Evolutionary conservation across 352 stramenopile species (phyloP), one percentile per base, ranked within the genome.

Genomic region (Phytophthora hybrid): DNA sequence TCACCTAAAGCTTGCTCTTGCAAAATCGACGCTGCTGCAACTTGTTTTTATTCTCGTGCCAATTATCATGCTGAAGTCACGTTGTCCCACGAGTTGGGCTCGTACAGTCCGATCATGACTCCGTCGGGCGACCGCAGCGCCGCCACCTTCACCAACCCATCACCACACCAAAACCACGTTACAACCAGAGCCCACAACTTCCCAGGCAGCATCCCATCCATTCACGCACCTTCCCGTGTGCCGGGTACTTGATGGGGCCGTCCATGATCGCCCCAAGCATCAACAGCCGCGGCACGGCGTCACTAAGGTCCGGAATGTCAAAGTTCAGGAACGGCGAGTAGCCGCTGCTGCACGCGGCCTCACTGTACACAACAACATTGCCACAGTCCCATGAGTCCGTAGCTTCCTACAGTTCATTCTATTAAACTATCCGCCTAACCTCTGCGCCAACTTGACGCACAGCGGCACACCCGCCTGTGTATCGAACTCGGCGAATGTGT

Each of bases 291-390:
- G 91, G 90, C 65, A 98, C 84, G 11, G 90, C 91, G 31, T 95
- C 88, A 69, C 93, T 91, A 63, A 98, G 84, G 68, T 98, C 91
- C 44, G 84, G 75, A 47, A 97, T 95, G 71, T 97, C 91, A 59
- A 98, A 97, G 68, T 95, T 97, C n/a, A 98, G 75, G 64, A 98
- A 94, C 53, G 92, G 93, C 52, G 90, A 97, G 71, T 98, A 98
- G 11, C 89, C 91, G 26, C 89, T 83, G 76, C 89, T 89, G 74
- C 92, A 93, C 61, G 89, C 87, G 59, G 93, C 85, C 68, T 97
- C 86, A 72, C 91, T 87, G 29, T 60, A 19, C 13, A 34, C 34
- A 44, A 4, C 34, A 44, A 13, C 10, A 44, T 16, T 44, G 23
- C 23, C 23, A 26, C 23, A 66, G 62, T 10, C 8, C 5, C 34